Percentiles rank a stretch among this genome's conserved stretches.
Evolutionary conservation across 1,139 yeast species (phyloP).

Genomic region (Geotrichum candidum): DNA sequence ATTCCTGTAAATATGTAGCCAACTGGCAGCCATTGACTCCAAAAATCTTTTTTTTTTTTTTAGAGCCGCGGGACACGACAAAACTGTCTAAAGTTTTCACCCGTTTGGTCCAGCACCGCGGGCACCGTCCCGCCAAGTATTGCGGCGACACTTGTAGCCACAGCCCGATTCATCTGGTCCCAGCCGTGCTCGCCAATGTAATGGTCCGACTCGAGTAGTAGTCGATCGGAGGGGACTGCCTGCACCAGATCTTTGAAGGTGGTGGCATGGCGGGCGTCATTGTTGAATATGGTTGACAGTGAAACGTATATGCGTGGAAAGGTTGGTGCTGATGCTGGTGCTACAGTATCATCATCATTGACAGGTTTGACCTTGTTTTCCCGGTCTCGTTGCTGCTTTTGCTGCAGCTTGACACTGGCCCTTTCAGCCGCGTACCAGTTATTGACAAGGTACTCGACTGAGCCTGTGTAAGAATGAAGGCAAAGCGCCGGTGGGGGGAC

Average conservation of each 20-base stretch:
- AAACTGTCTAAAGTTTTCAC: background rate
- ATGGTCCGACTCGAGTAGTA: background rate
- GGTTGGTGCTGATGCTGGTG: background rate
- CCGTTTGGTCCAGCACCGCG: background rate
- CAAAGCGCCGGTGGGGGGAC: constrained; percentile 41
- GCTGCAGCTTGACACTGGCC: no score
- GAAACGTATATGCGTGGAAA: background rate
- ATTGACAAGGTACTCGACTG: constrained; percentile 49
- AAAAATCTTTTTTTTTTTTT: no score
- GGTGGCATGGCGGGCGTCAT: background rate
- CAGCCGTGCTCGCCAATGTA: background rate
- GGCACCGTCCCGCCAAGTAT: background rate
- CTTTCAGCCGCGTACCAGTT: background rate
- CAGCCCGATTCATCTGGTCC: background rate
- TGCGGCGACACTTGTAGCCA: background rate
- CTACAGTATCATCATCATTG: background rate
- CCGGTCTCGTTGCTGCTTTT: background rate
- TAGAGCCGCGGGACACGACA: background rate
- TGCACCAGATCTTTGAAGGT: background rate
- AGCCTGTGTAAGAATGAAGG: constrained; percentile 84
- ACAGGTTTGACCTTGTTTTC: background rate
- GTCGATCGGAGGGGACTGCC: background rate
- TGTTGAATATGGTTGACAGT: background rate
- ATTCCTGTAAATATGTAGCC: no score
- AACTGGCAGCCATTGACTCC: background rate